Base-by-base conservation (phyloP, 306 rosid species). In the Pachyrhizus erosus region DNA sequence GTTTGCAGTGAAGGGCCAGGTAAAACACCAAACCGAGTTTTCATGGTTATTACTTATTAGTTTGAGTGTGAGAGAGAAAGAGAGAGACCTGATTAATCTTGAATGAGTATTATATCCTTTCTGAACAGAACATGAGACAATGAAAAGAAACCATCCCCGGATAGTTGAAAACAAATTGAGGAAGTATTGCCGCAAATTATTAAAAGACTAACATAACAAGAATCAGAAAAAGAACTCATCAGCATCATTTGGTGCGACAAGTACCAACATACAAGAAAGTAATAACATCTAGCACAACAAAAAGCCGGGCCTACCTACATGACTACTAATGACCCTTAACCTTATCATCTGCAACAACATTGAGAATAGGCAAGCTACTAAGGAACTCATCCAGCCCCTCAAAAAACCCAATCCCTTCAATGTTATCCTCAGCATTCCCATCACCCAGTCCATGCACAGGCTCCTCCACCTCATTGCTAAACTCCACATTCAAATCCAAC, bases 351-450 rank as follows among this genome's bases (percentile, higher is more conserved):
- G 85, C 92, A 70, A 89, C 98, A 62, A 79, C 98, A 89, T 92
- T 93, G 40, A 96, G 96, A 75, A 96, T 89, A 5, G 99, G 99
- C 65, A 96, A 92, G 86, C 96, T 93, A 75, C 82, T 93, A 31
- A 96, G 87, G 84, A 93, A 96, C 87, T 96, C 99, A 73, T 96
- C 99, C 72, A 96, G 98, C 66, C 98, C 99, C 78, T 96, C 99
- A 73, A 96, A 96, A 86, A 93, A 93, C n/a, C 84, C 88, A 83
- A 82, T 92, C 51, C 98, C 98, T 84, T 93, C 97, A 45, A 91
- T 96, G 70, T 92, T 92, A 76, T 93, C 99, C 87, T 88, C 98
- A 48, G 89, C 90, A 80, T 87, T 72, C 6, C 85, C 89, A 20
- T 72, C 87, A 70, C 82, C 79, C 57, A 9, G 62, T 11, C 84